Percentiles rank a stretch among this genome's conserved stretches.
Evolutionary conservation across 805 yeast species (phyloP).

Genomic region (Saturnispora gosingensis): DNA sequence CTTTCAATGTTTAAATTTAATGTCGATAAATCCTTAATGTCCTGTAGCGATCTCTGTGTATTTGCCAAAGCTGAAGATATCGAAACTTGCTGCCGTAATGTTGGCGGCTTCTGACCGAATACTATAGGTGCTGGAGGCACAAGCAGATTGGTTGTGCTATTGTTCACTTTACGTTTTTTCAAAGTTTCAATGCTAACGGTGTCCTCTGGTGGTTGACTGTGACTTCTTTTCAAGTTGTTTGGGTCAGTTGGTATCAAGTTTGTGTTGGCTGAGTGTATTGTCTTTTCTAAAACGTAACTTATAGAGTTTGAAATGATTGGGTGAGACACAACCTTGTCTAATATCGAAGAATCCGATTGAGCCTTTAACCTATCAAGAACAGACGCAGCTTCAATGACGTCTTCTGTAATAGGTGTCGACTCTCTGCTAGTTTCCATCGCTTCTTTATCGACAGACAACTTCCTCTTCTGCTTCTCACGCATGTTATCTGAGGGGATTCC

Average conservation of each 20-base stretch:
- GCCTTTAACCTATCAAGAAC: background rate
- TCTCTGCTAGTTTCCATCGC: background rate
- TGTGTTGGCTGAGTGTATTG: constrained; percentile 23
- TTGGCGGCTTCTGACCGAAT: constrained; percentile 3
- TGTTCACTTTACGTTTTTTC: background rate
- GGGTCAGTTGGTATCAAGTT: constrained; percentile 11
- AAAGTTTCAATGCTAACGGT: background rate
- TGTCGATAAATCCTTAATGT: constrained; percentile 27
- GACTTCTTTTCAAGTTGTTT: background rate
- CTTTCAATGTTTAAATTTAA: constrained; percentile 47
- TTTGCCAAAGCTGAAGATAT: constrained; percentile 23
- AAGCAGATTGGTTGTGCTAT: background rate
- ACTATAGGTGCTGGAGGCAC: background rate
- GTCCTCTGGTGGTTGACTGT: background rate
- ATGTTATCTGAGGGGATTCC: background rate
- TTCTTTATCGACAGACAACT: background rate
- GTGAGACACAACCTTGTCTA: constrained; percentile 30
- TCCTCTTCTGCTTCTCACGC: background rate
- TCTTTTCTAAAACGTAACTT: constrained; percentile 29
- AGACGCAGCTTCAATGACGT: constrained; percentile 1
- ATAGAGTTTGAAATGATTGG: constrained; percentile 30
- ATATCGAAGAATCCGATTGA: constrained; percentile 16
- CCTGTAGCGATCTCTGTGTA: constrained; percentile 25
- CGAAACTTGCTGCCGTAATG: constrained; percentile 23
- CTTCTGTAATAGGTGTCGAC: background rate